Conservation (phyloP, 2,329 filamentous ascomycete species). For the Raffaelea deltoideospora region DNA sequence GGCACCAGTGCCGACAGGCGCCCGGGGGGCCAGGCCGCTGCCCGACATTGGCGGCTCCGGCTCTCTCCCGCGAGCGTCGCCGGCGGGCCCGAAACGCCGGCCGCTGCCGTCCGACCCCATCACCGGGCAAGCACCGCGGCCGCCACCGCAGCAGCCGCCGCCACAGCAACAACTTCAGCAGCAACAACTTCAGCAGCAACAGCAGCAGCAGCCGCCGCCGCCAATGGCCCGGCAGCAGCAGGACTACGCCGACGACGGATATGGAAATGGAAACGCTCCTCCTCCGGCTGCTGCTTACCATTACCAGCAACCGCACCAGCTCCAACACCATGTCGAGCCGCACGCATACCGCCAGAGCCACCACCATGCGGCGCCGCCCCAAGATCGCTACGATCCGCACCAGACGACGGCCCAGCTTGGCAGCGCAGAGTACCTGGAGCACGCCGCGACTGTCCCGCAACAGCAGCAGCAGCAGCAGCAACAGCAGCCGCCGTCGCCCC, state of each 20-base stretch:
- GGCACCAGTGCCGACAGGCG: conserved; percentile 2
- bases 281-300: not conserved
- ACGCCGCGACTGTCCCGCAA: not conserved
- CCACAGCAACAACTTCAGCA: not conserved
- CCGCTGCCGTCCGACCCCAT: conserved; percentile 72
- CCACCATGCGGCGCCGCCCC: not conserved
- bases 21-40: not conserved
- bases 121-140: conserved; percentile 30
- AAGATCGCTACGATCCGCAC: not conserved
- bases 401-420: no score
- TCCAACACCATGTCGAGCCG: not conserved
- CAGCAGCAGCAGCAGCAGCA: not conserved
- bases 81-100: conserved; percentile 51
- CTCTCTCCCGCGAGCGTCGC: conserved; percentile 24
- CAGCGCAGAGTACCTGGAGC: not conserved
- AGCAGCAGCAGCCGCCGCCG: conserved; percentile 6
- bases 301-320: conserved; percentile 1
- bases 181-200: not conserved
- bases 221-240: conserved; percentile 25
- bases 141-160: conserved; percentile 21
- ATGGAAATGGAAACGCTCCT: not conserved
- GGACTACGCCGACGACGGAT: not conserved
- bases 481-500: not conserved
- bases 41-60: conserved; percentile 24
- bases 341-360: not conserved